A percentile compares a stretch with the other conserved stretches of the same genome.
Conservation (phyloP, 176 grass and related monocot species). For the Alloteropsis semialata region DNA sequence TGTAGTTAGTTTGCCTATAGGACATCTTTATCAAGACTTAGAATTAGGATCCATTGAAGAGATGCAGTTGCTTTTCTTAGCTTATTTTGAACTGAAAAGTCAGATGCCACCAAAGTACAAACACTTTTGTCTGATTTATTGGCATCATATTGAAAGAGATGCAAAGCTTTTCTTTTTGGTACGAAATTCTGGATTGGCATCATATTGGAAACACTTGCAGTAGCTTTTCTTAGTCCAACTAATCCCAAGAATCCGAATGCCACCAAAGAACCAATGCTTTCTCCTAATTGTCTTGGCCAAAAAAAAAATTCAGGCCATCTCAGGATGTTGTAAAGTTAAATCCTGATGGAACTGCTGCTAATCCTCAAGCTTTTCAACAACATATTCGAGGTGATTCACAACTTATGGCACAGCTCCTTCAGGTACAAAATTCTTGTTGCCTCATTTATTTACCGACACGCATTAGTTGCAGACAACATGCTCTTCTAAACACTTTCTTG, state of each 20-base stretch:
- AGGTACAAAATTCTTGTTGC: conserved; percentile 46
- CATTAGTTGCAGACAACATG: not conserved
- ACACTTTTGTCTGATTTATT: not conserved
- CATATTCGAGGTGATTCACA: conserved; percentile 72
- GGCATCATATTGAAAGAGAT: not conserved
- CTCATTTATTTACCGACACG: not conserved
- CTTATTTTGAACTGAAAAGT: not conserved
- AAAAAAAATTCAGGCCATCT: conserved; percentile 52
- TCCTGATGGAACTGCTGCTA: conserved; percentile 68
- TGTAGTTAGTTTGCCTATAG: not conserved
- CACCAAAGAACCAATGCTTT: not conserved
- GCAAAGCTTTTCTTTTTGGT: not conserved
- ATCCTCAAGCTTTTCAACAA: conserved; percentile 88
- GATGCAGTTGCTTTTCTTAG: not conserved
- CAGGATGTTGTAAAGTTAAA: conserved; percentile 58
- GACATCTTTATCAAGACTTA: not conserved
- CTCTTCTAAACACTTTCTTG: conserved; percentile 1
- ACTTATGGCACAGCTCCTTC: conserved; percentile 84
- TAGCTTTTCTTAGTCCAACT: conserved; percentile 7
- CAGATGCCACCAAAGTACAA: not conserved
- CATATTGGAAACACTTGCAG: not conserved
- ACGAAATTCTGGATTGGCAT: not conserved
- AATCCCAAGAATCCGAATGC: not conserved
- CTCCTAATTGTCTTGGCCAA: conserved; percentile 12
- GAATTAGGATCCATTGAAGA: not conserved